A percentile compares a stretch with the other conserved stretches of the same genome.
Conservation (phyloP, 106 monocot species). For the Xerophyta viscosa region DNA sequence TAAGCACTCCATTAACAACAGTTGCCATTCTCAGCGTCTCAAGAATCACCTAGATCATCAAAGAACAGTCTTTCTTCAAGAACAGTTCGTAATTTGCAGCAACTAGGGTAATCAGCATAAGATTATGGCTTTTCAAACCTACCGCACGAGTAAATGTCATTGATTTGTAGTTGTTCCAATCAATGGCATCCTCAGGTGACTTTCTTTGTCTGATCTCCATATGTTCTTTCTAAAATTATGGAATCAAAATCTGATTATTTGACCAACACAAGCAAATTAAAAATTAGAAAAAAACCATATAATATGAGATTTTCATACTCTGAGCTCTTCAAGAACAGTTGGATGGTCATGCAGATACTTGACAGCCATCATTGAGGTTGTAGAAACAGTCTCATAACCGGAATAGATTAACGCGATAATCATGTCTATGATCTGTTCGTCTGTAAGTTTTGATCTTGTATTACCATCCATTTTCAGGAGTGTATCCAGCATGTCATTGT, state of each 20-base stretch:
- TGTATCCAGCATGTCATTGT: conserved; percentile 67
- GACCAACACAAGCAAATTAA: conserved; percentile 3
- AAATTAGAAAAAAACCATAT: no score
- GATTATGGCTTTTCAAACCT: no score
- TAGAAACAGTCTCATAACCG: conserved; percentile 91
- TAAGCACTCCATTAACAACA: conserved; percentile 82
- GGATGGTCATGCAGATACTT: conserved; percentile 88
- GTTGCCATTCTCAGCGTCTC: conserved; percentile 88
- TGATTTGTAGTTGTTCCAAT: conserved; percentile 88
- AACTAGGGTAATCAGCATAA: no score
- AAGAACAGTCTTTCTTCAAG: not conserved
- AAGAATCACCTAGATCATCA: conserved; percentile 59
- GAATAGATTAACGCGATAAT: conserved; percentile 82
- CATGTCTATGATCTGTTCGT: conserved; percentile 91
- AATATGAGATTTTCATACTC: no score
- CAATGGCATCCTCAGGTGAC: conserved; percentile 43
- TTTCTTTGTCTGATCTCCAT: conserved; percentile 58
- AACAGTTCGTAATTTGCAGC: no score
- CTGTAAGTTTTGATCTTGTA: conserved; percentile 39
- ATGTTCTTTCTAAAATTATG: conserved; percentile 61
- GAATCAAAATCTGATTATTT: not conserved
- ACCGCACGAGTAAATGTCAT: conserved; percentile 93
- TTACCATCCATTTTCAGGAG: conserved; percentile 37
- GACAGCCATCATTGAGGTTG: conserved; percentile 91
- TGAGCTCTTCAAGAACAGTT: conserved; percentile 69